Conservation (phyloP, 495 filamentous ascomycete genomes). For the Gamarada debralockiae region DNA sequence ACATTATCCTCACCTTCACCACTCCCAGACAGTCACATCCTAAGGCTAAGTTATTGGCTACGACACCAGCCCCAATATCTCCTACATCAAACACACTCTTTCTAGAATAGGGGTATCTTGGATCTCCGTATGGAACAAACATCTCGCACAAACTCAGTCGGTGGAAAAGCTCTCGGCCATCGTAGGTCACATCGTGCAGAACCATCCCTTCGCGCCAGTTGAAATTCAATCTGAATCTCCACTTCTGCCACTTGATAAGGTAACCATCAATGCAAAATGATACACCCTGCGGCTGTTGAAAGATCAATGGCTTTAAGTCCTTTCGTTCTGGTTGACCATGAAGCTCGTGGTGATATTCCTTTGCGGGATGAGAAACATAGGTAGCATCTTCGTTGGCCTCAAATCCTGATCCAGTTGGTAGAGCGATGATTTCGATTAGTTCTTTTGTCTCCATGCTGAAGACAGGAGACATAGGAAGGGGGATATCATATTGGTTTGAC, state of each 20-base stretch:
- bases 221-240: constrained; percentile 68
- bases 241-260: constrained; percentile 66
- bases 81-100: constrained; percentile 79
- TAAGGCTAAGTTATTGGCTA: constrained; percentile 72
- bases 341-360: constrained; percentile 21
- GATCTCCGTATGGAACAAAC: constrained; percentile 74
- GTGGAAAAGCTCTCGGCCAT: constrained; percentile 72
- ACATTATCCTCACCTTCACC: no score
- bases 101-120: constrained; percentile 67
- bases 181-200: constrained; percentile 59
- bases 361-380: constrained; percentile 7
- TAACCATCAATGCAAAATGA: constrained; percentile 43
- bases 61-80: constrained; percentile 69
- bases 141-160: constrained; percentile 70
- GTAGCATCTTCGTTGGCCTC: constrained; percentile 9
- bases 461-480: constrained; percentile 18
- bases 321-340: constrained; percentile 3
- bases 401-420: constrained; percentile 15
- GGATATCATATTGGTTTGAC: constrained; percentile 20
- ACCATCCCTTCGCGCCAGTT: constrained; percentile 71
- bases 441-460: constrained; percentile 14
- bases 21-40: constrained; percentile 51
- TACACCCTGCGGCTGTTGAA: constrained; percentile 48
- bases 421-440: constrained; percentile 14
- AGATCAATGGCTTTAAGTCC: constrained; percentile 36